Conservation (phyloP, 2,329 filamentous ascomycete species). For the Epichloe gansuensis region DNA sequence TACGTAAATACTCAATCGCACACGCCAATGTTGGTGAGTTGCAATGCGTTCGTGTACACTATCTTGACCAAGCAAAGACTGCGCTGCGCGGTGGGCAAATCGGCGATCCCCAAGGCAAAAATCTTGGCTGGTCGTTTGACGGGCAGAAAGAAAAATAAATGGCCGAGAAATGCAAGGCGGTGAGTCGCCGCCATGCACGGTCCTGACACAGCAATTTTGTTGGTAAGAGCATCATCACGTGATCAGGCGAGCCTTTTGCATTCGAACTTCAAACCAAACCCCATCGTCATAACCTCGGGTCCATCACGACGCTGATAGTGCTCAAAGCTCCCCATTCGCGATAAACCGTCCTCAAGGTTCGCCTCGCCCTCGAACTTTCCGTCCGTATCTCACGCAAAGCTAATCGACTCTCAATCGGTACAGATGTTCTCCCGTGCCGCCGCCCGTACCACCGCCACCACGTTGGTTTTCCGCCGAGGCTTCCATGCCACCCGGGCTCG, state of each 20-base stretch:
- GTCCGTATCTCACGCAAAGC: conserved; percentile 8
- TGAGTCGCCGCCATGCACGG: conserved; percentile 5
- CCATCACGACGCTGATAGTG: conserved; percentile 15
- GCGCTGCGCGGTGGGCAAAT: conserved; percentile 1
- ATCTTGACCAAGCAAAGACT: background rate
- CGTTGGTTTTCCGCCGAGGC: conserved; percentile 72
- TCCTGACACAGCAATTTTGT: too few relatives aligned
- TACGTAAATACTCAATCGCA: conserved; percentile 3
- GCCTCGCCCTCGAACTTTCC: conserved; percentile 8
- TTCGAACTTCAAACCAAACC: conserved; percentile 19
- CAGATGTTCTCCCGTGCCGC: conserved; percentile 77
- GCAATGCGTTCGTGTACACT: conserved; percentile 6
- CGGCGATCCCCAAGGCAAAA: conserved; percentile 4
- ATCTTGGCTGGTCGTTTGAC: background rate
- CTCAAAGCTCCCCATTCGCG: conserved; percentile 15
- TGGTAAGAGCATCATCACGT: conserved; percentile 8
- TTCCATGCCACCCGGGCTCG: conserved; percentile 86
- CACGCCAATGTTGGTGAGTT: conserved; percentile 12
- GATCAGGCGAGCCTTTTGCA: conserved; percentile 15
- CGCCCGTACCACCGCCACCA: conserved; percentile 51
- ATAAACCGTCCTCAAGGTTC: conserved; percentile 5
- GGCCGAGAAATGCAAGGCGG: conserved; percentile 13
- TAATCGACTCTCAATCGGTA: conserved; percentile 26
- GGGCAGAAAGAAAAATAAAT: conserved; percentile 17
- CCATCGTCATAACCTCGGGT: conserved; percentile 17